Base-by-base conservation (phyloP, 2,329 filamentous ascomycete genomes). In the Thelonectria rubi region DNA sequence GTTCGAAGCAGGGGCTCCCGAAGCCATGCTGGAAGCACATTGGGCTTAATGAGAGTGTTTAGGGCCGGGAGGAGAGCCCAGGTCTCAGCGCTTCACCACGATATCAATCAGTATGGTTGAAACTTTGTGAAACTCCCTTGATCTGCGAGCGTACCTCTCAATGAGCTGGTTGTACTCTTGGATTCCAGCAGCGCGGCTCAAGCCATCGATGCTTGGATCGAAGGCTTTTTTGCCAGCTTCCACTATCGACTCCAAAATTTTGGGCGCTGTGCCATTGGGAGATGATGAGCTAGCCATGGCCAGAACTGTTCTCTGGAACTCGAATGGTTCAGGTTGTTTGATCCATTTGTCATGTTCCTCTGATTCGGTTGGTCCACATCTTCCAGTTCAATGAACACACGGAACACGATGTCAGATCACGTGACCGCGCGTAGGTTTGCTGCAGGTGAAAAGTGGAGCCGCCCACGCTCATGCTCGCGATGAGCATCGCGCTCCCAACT, bases 41-140 rank as follows among this genome's bases (percentile, higher is more conserved):
- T 82, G 11, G 89, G 88, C 62, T 90, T 87, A 34, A 91, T 84
- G 18, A 91, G 78, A 17, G 84, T 79, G 62, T 88, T 91, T 45
- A 92, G 75, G 5, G 86, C 81, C 9, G 84, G 86, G 20, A 92
- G 77, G 9, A 92, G 80, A 26, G 78, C 81, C 69, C 84, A 84
- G 32, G 83, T 74, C 20, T 74, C 70, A 6, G 74, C 72, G 32
- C 78, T 80, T 63, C 9, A 12, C n/a, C 4, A 7, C 14, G 8
- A 17, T 64, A 56, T 67, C 64, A 7, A 59, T 66, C 6, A 53
- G 32, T 8, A n/a, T 48, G 5, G 5, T 9, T n/a, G 57, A 11
- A 17, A 10, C n/a, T 5, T 17, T 18, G 14, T 11, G 3, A 26
- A 20, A 7, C 12, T 8, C 20, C 17, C 9, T 15, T 14, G 18